These are phyloP conservation scores for Evansstolkia leycettana DNA, from an alignment of 495 filamentous ascomycete genomes.

Conservation along the genomic window DNA sequence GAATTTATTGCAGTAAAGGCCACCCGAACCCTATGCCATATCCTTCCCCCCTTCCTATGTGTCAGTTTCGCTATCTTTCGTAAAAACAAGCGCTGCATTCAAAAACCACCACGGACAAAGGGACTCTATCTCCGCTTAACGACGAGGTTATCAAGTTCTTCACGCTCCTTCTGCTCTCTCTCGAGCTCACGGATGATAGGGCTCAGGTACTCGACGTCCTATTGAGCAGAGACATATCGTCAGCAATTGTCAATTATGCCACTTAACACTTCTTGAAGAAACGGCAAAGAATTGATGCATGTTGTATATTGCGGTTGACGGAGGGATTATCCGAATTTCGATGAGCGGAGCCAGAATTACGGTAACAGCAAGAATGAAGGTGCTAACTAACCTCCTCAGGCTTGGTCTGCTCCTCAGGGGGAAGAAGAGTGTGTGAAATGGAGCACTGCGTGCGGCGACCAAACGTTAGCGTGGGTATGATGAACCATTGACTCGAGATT, in stretches of 20 bases:
- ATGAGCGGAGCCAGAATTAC: constrained; percentile 12
- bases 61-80: constrained; percentile 7
- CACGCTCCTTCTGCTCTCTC: constrained; percentile 68
- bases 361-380: constrained; percentile 2
- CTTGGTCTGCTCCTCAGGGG: constrained; percentile 71
- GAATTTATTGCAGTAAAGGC: too few species aligned
- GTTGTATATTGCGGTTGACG: constrained; percentile 16
- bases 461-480: constrained; percentile 12
- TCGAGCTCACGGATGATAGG: constrained; percentile 75
- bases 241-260: constrained; percentile 1
- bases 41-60: too few species aligned
- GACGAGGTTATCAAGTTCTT: constrained; percentile 70
- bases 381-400: constrained; percentile 47
- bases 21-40: neutral
- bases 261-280: too few species aligned
- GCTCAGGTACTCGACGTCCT: constrained; percentile 70
- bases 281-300: too few species aligned
- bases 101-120: constrained; percentile 2
- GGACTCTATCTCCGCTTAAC: constrained; percentile 37
- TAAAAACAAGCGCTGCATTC: too few species aligned
- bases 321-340: constrained; percentile 28
- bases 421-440: constrained; percentile 74
- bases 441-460: constrained; percentile 46
- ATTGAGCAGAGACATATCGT: constrained; percentile 9
- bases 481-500: constrained; percentile 2